These are phyloP conservation scores for Paspalum notatum DNA, from an alignment of 176 grass and related monocot species.

Conservation along the genomic window DNA sequence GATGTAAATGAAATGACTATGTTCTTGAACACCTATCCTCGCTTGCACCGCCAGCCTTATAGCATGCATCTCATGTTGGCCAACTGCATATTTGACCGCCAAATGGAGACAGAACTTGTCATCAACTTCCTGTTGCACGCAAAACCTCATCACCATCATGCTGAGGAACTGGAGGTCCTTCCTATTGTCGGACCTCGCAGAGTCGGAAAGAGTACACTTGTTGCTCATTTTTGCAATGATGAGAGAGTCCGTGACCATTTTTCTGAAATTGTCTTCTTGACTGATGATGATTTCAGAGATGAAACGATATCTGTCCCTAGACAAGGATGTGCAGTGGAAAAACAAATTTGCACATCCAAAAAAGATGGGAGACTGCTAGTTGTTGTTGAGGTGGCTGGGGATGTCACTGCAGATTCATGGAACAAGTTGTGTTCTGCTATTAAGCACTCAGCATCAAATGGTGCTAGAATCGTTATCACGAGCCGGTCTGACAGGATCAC, in stretches of 20 bases:
- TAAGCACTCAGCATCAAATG: background rate
- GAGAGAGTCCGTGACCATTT: slow-evolving; percentile 29
- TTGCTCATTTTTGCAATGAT: slow-evolving; percentile 16
- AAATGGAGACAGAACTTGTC: background rate
- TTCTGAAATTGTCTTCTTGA: background rate
- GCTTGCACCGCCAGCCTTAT: background rate
- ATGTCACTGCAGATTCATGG: background rate
- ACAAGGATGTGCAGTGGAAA: background rate
- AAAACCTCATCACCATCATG: fast-evolving
- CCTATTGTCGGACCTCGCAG: background rate
- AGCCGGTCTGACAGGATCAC: background rate
- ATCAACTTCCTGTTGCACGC: background rate
- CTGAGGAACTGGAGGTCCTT: background rate
- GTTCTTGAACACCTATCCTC: background rate
- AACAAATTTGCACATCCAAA: background rate
- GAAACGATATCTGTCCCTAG: fast-evolving
- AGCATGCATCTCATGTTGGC: background rate
- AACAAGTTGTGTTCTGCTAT: background rate
- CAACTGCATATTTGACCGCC: background rate
- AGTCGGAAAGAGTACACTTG: slow-evolving; percentile 36
- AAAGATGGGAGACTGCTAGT: slow-evolving; percentile 14
- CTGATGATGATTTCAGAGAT: background rate
- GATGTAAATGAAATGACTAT: background rate
- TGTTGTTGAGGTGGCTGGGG: background rate
- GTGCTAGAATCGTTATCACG: slow-evolving; percentile 36